Conservation (phyloP, 768 basidiomycete species). For the Auricularia sp. region DNA sequence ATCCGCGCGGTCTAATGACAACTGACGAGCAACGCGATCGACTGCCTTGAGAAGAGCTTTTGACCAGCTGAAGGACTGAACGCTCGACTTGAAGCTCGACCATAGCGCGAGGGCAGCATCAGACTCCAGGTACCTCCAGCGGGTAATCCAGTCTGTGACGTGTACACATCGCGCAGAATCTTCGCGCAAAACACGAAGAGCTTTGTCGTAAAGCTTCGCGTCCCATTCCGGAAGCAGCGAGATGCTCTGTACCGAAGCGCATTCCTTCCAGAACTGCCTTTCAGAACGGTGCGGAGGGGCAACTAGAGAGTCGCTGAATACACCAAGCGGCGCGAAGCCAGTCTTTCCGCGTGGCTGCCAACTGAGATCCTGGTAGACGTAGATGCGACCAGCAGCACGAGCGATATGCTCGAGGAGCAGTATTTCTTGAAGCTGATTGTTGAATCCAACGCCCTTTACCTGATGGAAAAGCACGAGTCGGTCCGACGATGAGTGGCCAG, state of each 20-base stretch:
- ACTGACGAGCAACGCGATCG: background rate
- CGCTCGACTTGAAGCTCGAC: background rate
- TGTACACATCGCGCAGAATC: background rate
- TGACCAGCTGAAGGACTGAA: conserved; percentile 1
- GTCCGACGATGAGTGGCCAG: background rate
- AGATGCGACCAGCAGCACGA: background rate
- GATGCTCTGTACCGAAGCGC: background rate
- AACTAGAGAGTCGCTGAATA: background rate
- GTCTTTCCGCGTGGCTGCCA: conserved; percentile 3
- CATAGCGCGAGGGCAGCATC: conserved; percentile 1
- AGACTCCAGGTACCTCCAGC: conserved; percentile 2
- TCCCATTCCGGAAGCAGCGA: background rate
- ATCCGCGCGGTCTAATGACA: background rate
- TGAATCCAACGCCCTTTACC: conserved; percentile 4
- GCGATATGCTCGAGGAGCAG: conserved; percentile 2
- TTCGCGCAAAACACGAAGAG: background rate
- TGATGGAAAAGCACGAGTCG: background rate
- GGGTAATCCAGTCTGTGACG: background rate
- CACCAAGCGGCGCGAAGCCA: background rate
- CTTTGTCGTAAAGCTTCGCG: background rate
- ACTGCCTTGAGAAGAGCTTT: background rate
- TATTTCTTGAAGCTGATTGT: conserved; percentile 4
- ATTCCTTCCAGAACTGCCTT: background rate
- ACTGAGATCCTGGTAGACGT: conserved; percentile 4
- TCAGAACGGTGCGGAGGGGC: background rate